phyloP scores from a whole-genome alignment of 805 yeast genomes.

The Crinitomyces ghanaensis region DNA sequence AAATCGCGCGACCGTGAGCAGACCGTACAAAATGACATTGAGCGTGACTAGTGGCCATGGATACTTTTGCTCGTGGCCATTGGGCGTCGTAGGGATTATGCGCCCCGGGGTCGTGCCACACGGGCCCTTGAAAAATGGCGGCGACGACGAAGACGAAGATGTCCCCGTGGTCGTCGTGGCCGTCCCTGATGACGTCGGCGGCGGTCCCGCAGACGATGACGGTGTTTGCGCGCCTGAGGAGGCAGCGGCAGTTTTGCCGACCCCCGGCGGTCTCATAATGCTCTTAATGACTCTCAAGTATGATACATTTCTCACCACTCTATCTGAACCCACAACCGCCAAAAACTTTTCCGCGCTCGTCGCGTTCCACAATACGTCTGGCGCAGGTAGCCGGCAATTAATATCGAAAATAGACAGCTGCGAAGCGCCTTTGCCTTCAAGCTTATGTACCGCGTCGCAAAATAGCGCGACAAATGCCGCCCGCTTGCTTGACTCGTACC shows the following conservation, averaged over 20 bases:
- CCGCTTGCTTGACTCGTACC: constrained; percentile 34
- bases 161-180: no score
- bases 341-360: constrained; percentile 18
- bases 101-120: no score
- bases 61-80: constrained; percentile 1
- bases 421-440: constrained; percentile 6
- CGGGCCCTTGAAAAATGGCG: no score
- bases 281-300: constrained; percentile 22
- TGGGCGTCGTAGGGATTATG: not conserved
- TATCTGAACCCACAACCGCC: constrained; percentile 17
- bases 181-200: no score
- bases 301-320: constrained; percentile 18
- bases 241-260: constrained; percentile 8
- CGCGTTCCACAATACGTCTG: constrained; percentile 23
- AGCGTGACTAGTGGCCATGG: constrained; percentile 18
- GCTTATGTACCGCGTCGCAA: constrained; percentile 17
- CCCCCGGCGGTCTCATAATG: constrained; percentile 22
- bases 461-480: constrained; percentile 19
- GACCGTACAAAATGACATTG: constrained; percentile 19
- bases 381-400: constrained; percentile 22
- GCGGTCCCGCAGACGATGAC: no score
- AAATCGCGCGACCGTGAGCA: constrained; percentile 18
- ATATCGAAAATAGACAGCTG: constrained; percentile 21
- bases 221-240: not conserved
- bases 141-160: no score